Evolutionary conservation across 1,284 basidiomycete species (phyloP).

Genomic region (Clitocybe nebularis): DNA sequence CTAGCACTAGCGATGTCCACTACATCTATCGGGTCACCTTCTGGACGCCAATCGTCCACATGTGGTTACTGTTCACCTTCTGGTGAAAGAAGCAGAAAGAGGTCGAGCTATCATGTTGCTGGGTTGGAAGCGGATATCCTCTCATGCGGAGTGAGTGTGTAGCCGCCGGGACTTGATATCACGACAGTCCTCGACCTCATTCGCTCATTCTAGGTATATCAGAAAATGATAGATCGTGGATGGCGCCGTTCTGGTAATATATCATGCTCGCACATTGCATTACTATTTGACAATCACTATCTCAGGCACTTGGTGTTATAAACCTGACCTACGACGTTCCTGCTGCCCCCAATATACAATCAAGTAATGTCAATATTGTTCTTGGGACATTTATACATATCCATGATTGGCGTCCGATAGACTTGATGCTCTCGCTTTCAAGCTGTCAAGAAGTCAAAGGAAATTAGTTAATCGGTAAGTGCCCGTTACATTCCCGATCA

Average conservation of each 20-base stretch:
- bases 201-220: conserved; percentile 52
- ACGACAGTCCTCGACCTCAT: background rate
- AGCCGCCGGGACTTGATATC: too few relatives aligned
- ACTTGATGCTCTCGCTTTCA: conserved; percentile 72
- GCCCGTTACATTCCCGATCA: background rate
- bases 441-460: conserved; percentile 74
- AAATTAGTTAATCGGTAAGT: conserved; percentile 68
- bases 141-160: conserved; percentile 48
- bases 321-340: conserved; percentile 75
- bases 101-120: conserved; percentile 31
- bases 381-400: conserved; percentile 4
- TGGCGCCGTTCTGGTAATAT: conserved; percentile 81
- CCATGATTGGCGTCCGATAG: conserved; percentile 32
- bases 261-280: background rate
- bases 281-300: background rate
- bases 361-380: conserved; percentile 44
- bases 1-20: conserved; percentile 12
- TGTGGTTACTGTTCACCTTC: conserved; percentile 46
- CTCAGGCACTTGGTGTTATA: conserved; percentile 69
- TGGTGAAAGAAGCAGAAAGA: conserved; percentile 27
- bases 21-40: conserved; percentile 34
- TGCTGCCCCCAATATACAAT: conserved; percentile 96
- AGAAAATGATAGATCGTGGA: conserved; percentile 81
- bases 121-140: conserved; percentile 32
- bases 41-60: conserved; percentile 24